A percentile compares a stretch with the other conserved stretches of the same genome.
Evolutionary conservation across 2,329 filamentous ascomycete species (phyloP).

Genomic region (Cephalotrichum gorgonifer): DNA sequence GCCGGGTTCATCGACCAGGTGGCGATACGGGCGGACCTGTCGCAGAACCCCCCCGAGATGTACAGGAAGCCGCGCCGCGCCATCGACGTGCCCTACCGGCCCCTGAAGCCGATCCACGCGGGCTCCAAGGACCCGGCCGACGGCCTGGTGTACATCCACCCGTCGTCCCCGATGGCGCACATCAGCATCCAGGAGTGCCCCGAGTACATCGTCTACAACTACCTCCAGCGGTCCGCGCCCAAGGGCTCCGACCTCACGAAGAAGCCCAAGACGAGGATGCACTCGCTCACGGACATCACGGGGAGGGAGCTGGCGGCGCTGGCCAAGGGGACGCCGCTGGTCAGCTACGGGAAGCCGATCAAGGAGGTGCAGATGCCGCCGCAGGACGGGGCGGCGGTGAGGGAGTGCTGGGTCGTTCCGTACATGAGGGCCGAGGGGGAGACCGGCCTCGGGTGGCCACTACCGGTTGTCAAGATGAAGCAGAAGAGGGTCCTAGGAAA

Average conservation of each 20-base stretch:
- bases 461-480: constrained; percentile 74
- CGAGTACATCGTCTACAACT: constrained; percentile 76
- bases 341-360: constrained; percentile 82
- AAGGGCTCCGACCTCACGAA: constrained; percentile 34
- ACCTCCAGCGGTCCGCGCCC: constrained; percentile 61
- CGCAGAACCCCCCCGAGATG: constrained; percentile 59
- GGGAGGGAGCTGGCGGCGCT: constrained; percentile 66
- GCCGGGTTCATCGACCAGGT: constrained; percentile 92
- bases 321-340: constrained; percentile 73
- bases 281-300: constrained; percentile 71
- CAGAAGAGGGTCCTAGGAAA: constrained; percentile 64
- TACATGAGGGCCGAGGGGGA: constrained; percentile 59
- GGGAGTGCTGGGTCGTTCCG: constrained; percentile 78
- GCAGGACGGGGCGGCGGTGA: constrained; percentile 23
- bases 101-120: constrained; percentile 59
- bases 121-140: constrained; percentile 20
- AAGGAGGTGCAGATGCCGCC: constrained; percentile 55
- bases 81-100: constrained; percentile 85
- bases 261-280: constrained; percentile 70
- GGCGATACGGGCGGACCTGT: constrained; percentile 81
- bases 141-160: constrained; percentile 74
- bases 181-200: constrained; percentile 64
- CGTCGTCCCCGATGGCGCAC: constrained; percentile 69
- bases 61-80: constrained; percentile 67
- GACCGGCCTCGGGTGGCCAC: constrained; percentile 66